Percentiles rank a stretch among this genome's conserved stretches.
These are phyloP conservation scores for Amylocystis lapponica DNA, from an alignment of 768 basidiomycete species.

Conservation along the genomic window DNA sequence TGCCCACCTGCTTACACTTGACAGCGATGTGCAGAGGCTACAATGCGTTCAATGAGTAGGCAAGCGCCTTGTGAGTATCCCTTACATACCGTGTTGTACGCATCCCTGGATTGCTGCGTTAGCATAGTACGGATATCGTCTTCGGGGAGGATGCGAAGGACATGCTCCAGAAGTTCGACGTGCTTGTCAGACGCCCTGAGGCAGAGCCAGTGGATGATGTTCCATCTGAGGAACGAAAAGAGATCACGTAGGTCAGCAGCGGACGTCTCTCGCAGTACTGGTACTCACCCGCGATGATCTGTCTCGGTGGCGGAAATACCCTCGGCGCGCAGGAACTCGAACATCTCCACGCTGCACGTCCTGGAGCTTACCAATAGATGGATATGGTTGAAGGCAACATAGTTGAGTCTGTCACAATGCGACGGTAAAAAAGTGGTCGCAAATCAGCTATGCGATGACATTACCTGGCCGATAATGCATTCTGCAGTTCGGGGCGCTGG, in stretches of 20 bases:
- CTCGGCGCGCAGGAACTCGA: conserved; percentile 49
- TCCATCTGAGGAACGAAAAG: conserved; percentile 46
- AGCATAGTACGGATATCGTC: conserved; percentile 43
- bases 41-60: conserved; percentile 44
- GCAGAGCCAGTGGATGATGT: conserved; percentile 49
- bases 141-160: conserved; percentile 44
- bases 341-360: conserved; percentile 23
- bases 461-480: too few species aligned
- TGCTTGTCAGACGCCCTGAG: conserved; percentile 20
- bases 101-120: conserved; percentile 42
- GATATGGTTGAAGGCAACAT: conserved; percentile 37
- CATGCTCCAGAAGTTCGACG: conserved; percentile 25
- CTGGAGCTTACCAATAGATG: conserved; percentile 33
- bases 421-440: too few species aligned
- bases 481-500: too few species aligned
- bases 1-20: conserved; percentile 24
- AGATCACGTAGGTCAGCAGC: too few species aligned
- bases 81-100: background rate
- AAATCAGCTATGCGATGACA: too few species aligned
- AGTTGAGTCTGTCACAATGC: too few species aligned
- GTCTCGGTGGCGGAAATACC: conserved; percentile 39
- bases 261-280: too few species aligned
- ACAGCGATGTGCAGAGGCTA: conserved; percentile 54
- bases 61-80: too few species aligned
- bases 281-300: too few species aligned